Percentiles rank a stretch among this genome's conserved stretches.
These are phyloP conservation scores for Podospora tetraspora DNA, from an alignment of 495 filamentous ascomycete genomes.

Conservation along the genomic window DNA sequence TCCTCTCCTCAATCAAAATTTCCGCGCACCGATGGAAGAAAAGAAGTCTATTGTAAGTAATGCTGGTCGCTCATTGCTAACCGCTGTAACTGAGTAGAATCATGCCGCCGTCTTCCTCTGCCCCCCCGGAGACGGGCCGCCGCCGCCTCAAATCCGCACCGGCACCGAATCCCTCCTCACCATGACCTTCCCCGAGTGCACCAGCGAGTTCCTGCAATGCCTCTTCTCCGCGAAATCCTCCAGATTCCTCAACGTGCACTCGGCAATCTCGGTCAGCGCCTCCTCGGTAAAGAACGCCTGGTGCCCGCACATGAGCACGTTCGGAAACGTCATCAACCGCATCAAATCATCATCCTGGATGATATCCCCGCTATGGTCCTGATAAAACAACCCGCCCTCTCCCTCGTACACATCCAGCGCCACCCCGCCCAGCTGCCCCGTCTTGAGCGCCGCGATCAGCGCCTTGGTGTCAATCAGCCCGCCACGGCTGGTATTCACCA, in stretches of 20 bases:
- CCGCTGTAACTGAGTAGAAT: neutral
- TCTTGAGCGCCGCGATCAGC: conserved; percentile 58
- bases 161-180: conserved; percentile 18
- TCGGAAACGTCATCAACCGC: conserved; percentile 66
- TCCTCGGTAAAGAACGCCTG: conserved; percentile 68
- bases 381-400: conserved; percentile 55
- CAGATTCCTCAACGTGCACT: conserved; percentile 55
- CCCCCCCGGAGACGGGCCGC: neutral
- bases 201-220: conserved; percentile 38
- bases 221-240: conserved; percentile 28
- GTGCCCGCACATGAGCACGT: conserved; percentile 62
- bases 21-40: no score
- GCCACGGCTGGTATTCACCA: conserved; percentile 65
- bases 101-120: neutral
- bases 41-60: neutral
- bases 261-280: conserved; percentile 59
- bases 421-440: conserved; percentile 47
- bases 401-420: conserved; percentile 56
- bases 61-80: neutral
- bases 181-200: conserved; percentile 19
- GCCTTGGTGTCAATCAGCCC: conserved; percentile 55
- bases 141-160: conserved; percentile 21
- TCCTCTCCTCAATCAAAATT: no score
- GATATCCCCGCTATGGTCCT: conserved; percentile 60
- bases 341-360: conserved; percentile 64